Conservation (phyloP, 345 rosid genomes). For the Eucalyptus regnans region DNA sequence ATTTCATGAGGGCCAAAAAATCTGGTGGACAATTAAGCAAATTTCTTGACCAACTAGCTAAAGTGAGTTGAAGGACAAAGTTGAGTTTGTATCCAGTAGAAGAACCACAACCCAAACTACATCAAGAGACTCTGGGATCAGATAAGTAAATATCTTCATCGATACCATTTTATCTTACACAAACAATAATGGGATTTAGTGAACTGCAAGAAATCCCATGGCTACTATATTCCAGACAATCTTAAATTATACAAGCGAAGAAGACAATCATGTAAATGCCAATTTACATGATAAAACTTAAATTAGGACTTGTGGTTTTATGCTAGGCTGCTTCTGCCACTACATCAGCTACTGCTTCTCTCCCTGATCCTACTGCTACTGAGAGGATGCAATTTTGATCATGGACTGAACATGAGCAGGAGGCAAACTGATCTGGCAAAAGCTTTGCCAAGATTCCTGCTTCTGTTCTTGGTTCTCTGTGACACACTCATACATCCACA, state of each 20-base stretch:
- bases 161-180: neutral
- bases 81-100: neutral
- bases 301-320: neutral
- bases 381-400: constrained; percentile 34
- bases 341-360: neutral
- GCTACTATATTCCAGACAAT: neutral
- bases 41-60: neutral
- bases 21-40: neutral
- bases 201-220: neutral
- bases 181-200: neutral
- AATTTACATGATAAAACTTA: constrained; percentile 3
- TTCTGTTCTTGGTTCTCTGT: constrained; percentile 34
- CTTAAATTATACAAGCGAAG: neutral
- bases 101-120: neutral
- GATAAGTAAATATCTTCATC: neutral
- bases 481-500: constrained; percentile 20
- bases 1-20: neutral
- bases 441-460: constrained; percentile 66
- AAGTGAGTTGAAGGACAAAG: neutral
- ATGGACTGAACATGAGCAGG: constrained; percentile 55
- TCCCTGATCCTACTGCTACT: neutral
- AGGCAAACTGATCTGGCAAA: constrained; percentile 51
- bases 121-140: neutral
- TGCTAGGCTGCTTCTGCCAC: neutral
- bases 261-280: constrained; percentile 1